Conservation (phyloP, 768 basidiomycete genomes). For the Tylopilus balloui region DNA sequence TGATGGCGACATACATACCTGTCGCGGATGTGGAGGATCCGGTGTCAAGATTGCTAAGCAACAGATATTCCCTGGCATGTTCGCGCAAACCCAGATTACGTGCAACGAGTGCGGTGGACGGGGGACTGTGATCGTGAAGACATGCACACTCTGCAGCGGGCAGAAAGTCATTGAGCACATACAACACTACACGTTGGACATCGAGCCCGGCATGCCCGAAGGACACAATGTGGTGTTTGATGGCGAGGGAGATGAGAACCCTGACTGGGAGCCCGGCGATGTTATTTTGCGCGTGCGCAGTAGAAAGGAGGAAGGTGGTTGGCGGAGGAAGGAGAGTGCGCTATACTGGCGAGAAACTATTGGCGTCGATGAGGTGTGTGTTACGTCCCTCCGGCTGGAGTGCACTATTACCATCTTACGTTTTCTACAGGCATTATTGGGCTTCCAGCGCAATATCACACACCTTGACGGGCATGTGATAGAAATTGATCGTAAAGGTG, state of each 20-base stretch:
- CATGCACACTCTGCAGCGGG: constrained; percentile 80
- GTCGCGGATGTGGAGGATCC: constrained; percentile 75
- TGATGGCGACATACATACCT: constrained; percentile 83
- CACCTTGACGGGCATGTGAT: constrained; percentile 88
- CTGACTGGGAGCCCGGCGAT: constrained; percentile 96
- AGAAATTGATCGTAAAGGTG: constrained; percentile 62
- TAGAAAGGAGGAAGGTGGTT: constrained; percentile 71
- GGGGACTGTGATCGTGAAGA: constrained; percentile 69
- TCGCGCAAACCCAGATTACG: constrained; percentile 78
- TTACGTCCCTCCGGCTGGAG: background rate
- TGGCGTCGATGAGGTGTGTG: constrained; percentile 74
- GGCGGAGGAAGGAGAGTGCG: constrained; percentile 84
- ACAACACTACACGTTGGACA: constrained; percentile 80
- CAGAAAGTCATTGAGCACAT: constrained; percentile 77
- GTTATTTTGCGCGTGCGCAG: constrained; percentile 82
- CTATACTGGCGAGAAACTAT: constrained; percentile 92
- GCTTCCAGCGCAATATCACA: constrained; percentile 89
- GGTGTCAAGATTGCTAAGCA: constrained; percentile 85
- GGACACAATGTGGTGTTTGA: constrained; percentile 91
- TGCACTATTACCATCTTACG: background rate
- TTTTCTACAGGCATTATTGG: constrained; percentile 76
- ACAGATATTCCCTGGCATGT: constrained; percentile 96
- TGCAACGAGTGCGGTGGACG: constrained; percentile 84
- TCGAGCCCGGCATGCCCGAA: constrained; percentile 86
- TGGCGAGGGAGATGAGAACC: constrained; percentile 94